Evolutionary conservation across 495 filamentous ascomycete species (phyloP), one percentile per base, ranked within the genome.

Genomic region (Astrocystis sublimbata): DNA sequence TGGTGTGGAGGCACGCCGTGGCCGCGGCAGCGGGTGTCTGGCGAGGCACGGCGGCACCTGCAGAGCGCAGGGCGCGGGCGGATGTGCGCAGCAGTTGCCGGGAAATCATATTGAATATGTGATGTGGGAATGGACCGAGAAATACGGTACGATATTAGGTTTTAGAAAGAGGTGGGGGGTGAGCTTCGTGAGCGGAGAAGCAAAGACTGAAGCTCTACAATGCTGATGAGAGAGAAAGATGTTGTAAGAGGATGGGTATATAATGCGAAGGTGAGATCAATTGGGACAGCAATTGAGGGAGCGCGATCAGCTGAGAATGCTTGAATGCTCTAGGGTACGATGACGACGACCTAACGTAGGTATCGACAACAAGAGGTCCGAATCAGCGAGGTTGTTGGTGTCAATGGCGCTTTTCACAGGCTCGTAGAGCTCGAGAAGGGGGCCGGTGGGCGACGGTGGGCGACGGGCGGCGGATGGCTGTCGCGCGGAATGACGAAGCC

Each of bases 1-100:
- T 54, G 42, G 65, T 70, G 65, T 72, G 70, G 3, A 72, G 56
- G 49, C 43, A 58, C 1, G 68, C 68, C 4, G 62, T 52, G 9
- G 60, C 61, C 12, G 60, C 42, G 17, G 66, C 63, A n/a, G 67
- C 38, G 31, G 63, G 19, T 57, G 35, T 51, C 24, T 42, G 33
- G 33, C 28, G 35, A 17, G 52, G 43, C 1, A 50, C 2, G 35
- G 53, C 60, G 23, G 60, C 60, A 19, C 58, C 59, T n/a, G 60
- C 52, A 28, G 61, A 58, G 35, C 61, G 61, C 61, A 63, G 43
- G 53, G 61, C 61, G 24, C 61, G 61, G 17, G 61, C 36, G 53
- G 61, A 58, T 57, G 61, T 58, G 51, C 61, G 61, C 4, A 58
- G 26, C 8, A 63, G 13, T 24, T 58, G 52, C 17, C 61, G 43